A percentile compares a stretch with the other conserved stretches of the same genome.
phyloP scores from a whole-genome alignment of 768 basidiomycete genomes.

The Tephrocybe rancida region DNA sequence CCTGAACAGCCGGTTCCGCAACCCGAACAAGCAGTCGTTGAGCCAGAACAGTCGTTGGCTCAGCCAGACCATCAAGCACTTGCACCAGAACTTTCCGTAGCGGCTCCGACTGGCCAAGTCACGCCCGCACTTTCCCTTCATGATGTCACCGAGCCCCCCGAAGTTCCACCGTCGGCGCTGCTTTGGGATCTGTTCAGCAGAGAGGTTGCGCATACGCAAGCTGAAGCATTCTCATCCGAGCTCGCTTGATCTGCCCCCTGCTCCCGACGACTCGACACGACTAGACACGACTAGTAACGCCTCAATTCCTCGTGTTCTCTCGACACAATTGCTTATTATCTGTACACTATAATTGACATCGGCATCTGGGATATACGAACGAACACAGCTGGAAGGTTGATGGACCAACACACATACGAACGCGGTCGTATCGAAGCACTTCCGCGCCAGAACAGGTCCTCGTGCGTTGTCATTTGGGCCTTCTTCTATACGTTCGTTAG shows the following conservation, averaged over 20 bases:
- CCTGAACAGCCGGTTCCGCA: constrained; percentile 5
- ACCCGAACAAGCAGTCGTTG: background rate
- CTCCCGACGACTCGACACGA: background rate
- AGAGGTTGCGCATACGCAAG: background rate
- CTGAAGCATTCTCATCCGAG: background rate
- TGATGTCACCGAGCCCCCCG: background rate
- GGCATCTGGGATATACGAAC: background rate
- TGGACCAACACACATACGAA: too few species aligned
- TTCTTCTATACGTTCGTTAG: too few species aligned
- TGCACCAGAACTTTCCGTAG: background rate
- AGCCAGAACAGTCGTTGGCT: background rate
- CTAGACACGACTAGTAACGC: background rate
- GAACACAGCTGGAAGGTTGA: too few species aligned
- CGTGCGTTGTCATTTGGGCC: background rate
- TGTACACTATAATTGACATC: constrained; percentile 2
- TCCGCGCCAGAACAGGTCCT: too few species aligned
- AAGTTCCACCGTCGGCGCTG: background rate
- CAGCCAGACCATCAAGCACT: background rate
- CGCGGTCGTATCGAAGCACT: too few species aligned
- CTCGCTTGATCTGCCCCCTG: constrained; percentile 1
- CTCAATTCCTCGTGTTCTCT: background rate
- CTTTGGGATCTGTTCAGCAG: constrained; percentile 1
- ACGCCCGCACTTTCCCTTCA: background rate
- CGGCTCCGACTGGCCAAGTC: background rate
- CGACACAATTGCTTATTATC: background rate